Base-by-base conservation (phyloP, 805 yeast genomes). In the Schizosaccharomyces lindneri region DNA sequence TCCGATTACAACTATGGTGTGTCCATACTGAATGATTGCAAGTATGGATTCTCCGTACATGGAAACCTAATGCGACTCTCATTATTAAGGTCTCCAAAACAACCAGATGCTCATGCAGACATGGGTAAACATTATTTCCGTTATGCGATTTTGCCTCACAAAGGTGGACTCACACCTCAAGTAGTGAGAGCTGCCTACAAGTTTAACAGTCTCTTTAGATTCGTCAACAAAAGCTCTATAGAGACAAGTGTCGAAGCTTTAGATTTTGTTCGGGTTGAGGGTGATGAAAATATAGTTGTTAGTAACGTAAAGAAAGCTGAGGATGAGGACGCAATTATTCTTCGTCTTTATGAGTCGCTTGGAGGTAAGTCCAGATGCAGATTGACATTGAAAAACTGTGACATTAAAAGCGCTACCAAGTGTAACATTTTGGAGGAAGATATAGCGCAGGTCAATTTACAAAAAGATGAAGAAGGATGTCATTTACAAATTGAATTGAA, bases 31-130 rank as follows among this genome's bases (percentile, higher is more conserved):
- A 90, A 89, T 70, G 83, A 87, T 72, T 79, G 82, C 69, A 90
- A 90, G 71, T 90, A 87, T 69, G 98, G 98, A 7, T 94, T 87
- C 66, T 78, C 95, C 0, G 83, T 89, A 21, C 96, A 87, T 68
- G 98, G 98, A n/a, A 87, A 87, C 66, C 72, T 82, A 69, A 85
- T 90, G 82, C 81, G 96, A 59, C 75, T 93, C 60, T 86, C 95
- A 1, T 74, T 93, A 64, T 73, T 90, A 68, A 81, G 98, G 69
- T 81, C 96, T 15, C 88, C 98, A 39, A 90, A 93, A 72, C 85
- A 87, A 24, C 98, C 98, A 0, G 98, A 90, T 76, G 89, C 83
- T 7, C 77, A 81, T 69, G 97, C 97, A 7, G 98, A 90, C 70
- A 87, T 93, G 85, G 97, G 96, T 2, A 69, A 73, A 21, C 98